Conservation (phyloP, 169 alveolate genomes). For the Cryptosporidium sp. region DNA sequence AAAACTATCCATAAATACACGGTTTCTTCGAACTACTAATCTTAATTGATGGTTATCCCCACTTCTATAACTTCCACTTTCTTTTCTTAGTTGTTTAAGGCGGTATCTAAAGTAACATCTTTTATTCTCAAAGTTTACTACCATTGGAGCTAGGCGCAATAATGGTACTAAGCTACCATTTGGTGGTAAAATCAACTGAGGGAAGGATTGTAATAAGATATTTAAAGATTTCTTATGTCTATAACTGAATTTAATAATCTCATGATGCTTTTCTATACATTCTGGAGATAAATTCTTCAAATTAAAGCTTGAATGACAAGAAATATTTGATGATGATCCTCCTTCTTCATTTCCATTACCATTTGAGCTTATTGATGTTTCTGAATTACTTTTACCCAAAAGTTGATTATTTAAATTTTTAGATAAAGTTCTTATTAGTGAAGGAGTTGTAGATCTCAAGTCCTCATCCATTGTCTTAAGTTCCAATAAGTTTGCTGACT, state of each 20-base stretch:
- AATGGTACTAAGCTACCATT: constrained; percentile 85
- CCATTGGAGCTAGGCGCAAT: constrained; percentile 89
- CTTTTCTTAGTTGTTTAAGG: constrained; percentile 85
- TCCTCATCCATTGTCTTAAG: constrained; percentile 70
- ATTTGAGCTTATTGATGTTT: neutral
- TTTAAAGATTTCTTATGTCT: constrained; percentile 75
- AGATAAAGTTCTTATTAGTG: constrained; percentile 32
- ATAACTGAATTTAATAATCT: constrained; percentile 75
- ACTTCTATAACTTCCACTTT: constrained; percentile 79
- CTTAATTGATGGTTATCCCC: constrained; percentile 81
- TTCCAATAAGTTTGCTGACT: constrained; percentile 63
- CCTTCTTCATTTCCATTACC: neutral
- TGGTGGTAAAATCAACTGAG: constrained; percentile 70
- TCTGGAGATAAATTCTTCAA: constrained; percentile 41
- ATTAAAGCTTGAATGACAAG: neutral
- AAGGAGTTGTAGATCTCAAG: constrained; percentile 30
- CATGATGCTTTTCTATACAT: constrained; percentile 70
- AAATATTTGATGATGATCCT: neutral
- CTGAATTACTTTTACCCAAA: neutral
- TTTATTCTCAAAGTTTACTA: constrained; percentile 96
- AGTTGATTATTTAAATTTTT: constrained; percentile 22
- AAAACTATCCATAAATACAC: constrained; percentile 95
- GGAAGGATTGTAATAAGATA: constrained; percentile 76
- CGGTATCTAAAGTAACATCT: constrained; percentile 93
- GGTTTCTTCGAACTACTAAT: constrained; percentile 92